Conservation (phyloP, 2,329 filamentous ascomycete species). For the Scytalidium sp. region DNA sequence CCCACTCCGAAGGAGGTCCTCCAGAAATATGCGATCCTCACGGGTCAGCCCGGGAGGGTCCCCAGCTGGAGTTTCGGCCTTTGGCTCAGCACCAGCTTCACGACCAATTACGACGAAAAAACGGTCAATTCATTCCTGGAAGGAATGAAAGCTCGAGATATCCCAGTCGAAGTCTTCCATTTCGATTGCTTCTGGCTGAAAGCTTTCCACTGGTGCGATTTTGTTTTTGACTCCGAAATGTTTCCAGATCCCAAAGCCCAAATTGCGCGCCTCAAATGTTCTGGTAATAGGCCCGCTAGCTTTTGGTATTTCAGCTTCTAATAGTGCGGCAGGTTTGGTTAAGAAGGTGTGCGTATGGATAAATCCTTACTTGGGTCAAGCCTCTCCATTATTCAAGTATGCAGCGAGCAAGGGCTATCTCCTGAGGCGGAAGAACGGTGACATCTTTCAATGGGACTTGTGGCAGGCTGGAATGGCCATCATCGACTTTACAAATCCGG, state of each 20-base stretch:
- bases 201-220: conserved; percentile 63
- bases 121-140: conserved; percentile 57
- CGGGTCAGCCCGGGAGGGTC: conserved; percentile 60
- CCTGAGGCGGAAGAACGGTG: conserved; percentile 55
- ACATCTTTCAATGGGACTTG: conserved; percentile 62
- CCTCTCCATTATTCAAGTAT: conserved; percentile 54
- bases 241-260: conserved; percentile 58
- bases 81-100: conserved; percentile 72
- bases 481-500: conserved; percentile 61
- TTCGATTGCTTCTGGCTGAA: conserved; percentile 65
- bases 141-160: conserved; percentile 52
- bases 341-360: conserved; percentile 56
- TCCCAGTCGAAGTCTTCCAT: conserved; percentile 59
- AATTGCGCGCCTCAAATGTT: conserved; percentile 50
- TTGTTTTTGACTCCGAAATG: conserved; percentile 53
- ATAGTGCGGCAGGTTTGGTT: conserved; percentile 46
- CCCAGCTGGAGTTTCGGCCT: conserved; percentile 75
- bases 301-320: not conserved
- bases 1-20: conserved; percentile 70
- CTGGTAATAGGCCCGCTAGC: conserved; percentile 17
- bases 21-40: conserved; percentile 63
- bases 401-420: conserved; percentile 56
- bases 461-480: conserved; percentile 65
- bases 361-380: conserved; percentile 60
- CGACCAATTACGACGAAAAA: conserved; percentile 56